Percentiles rank a stretch among this genome's conserved stretches.
These are phyloP conservation scores for Picea glauca DNA, from an alignment of 75 land plant genomes.

Conservation along the genomic window DNA sequence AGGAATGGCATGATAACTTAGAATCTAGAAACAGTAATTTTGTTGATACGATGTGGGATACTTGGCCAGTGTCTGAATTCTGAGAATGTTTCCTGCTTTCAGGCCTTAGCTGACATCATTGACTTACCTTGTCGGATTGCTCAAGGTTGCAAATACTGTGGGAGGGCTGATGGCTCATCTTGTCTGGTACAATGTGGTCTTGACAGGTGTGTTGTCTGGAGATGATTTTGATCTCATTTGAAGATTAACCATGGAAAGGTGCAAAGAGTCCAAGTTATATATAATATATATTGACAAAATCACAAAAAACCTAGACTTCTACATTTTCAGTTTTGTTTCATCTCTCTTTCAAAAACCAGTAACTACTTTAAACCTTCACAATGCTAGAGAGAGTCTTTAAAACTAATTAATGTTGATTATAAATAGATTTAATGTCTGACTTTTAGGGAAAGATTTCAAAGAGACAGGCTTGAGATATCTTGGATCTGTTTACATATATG, in stretches of 20 bases:
- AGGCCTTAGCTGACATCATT: conserved; percentile 75
- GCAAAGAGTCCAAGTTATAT: not conserved
- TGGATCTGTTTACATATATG: not conserved
- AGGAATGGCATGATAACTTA: no score
- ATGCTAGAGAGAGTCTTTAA: no score
- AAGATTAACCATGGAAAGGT: not conserved
- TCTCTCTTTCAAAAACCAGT: no score
- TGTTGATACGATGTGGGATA: no score
- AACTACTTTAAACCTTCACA: no score
- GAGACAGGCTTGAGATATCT: no score
- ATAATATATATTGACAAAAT: conserved; percentile 1
- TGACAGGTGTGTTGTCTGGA: conserved; percentile 44
- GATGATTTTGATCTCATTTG: no score
- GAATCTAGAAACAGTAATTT: no score
- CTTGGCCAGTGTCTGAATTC: not conserved
- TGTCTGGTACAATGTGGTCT: conserved; percentile 72
- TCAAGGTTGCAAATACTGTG: conserved; percentile 82
- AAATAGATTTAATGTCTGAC: no score
- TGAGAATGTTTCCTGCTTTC: conserved; percentile 5
- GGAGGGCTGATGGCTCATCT: conserved; percentile 64
- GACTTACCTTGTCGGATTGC: conserved; percentile 83
- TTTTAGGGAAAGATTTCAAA: no score
- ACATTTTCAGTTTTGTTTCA: not conserved
- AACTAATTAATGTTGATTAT: no score
- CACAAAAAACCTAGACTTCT: not conserved